Conservation (phyloP, 1,284 basidiomycete species). For the Trichosporon sp. region DNA sequence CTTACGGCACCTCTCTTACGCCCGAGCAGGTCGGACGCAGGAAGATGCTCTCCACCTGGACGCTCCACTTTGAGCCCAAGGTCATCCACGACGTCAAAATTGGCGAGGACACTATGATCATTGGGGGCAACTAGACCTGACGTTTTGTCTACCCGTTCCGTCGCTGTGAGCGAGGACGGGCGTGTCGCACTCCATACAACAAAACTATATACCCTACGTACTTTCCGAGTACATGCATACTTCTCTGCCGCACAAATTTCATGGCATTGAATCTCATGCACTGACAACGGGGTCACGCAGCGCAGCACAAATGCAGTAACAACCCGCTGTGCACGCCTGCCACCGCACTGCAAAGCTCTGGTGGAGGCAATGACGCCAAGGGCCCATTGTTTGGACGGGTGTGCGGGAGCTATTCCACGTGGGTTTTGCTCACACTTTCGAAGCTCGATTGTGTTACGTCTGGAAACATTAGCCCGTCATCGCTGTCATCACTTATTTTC, state of each 20-base stretch:
- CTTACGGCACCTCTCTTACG: slow-evolving; percentile 87
- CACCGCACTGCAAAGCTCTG: background rate
- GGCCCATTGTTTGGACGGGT: slow-evolving; percentile 13
- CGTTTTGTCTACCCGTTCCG: no score
- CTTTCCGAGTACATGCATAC: background rate
- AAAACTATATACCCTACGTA: slow-evolving; percentile 3
- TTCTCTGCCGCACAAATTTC: background rate
- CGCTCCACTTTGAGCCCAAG: slow-evolving; percentile 55
- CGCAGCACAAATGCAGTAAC: background rate
- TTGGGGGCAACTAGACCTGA: background rate
- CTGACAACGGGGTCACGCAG: no score
- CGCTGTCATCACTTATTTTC: slow-evolving; percentile 4
- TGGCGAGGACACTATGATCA: background rate
- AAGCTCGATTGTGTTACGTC: slow-evolving; percentile 8
- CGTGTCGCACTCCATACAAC: background rate
- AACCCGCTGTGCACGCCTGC: background rate
- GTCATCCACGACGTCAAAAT: slow-evolving; percentile 28
- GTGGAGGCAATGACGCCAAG: slow-evolving; percentile 6
- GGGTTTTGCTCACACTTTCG: slow-evolving; percentile 18
- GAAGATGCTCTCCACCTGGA: slow-evolving; percentile 52
- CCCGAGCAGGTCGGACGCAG: slow-evolving; percentile 65
- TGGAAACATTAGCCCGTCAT: slow-evolving; percentile 19
- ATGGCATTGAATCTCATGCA: no score
- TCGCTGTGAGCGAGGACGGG: no score
- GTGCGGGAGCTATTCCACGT: slow-evolving; percentile 4